Evolutionary conservation across 2,329 filamentous ascomycete species (phyloP), one percentile per base, ranked within the genome.

Genomic region (Blastomyces percursus): DNA sequence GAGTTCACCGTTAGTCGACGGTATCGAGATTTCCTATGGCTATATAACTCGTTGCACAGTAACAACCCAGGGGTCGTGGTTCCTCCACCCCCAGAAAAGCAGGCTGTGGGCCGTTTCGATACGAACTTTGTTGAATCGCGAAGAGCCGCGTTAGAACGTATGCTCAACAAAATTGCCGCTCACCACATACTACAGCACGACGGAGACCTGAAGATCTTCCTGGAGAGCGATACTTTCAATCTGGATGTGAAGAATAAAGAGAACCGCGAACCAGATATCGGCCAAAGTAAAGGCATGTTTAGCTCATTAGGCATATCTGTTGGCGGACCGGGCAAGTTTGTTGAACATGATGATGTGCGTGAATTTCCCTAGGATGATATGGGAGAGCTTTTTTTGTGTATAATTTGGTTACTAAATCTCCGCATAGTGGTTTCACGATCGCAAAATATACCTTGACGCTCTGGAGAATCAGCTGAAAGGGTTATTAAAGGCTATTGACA

Each of bases 161-260:
- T 99, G 94, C 80, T 96, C 61, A 97, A 96, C 83, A 97, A 96
- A 80, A 94, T 86, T 64, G 91, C 93, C 2, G 84, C 86, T 12
- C 94, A 99, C 74, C 88, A 91, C 8, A 89, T 91, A 42, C 80
- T 99, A 67, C 94, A 97, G 73, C 90, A 96, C 70, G 94, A 99
- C 71, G 86, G 84, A 6, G 94, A 99, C 71, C 77, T 99, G 65
- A 99, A 99, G 79, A 86, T 97, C 5, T 99, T 99, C 76, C 80
- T 99, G 16, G 94, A 99, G 76, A 97, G 92, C 72, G 94, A 99
- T 70, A 82, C 91, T 0, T 96, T 99, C 79, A 96, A 91, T 71
- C 84, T 96, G 46, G 94, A 99, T 71, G 87, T 99, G 71, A 99
- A 97, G 80, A 94, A 99, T 78, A 96, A 96, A 76, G 93, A 97